Percentiles rank a stretch among this genome's conserved stretches.
phyloP scores from a whole-genome alignment of 2,329 filamentous ascomycete species.

The Aspergillus phoenicis region DNA sequence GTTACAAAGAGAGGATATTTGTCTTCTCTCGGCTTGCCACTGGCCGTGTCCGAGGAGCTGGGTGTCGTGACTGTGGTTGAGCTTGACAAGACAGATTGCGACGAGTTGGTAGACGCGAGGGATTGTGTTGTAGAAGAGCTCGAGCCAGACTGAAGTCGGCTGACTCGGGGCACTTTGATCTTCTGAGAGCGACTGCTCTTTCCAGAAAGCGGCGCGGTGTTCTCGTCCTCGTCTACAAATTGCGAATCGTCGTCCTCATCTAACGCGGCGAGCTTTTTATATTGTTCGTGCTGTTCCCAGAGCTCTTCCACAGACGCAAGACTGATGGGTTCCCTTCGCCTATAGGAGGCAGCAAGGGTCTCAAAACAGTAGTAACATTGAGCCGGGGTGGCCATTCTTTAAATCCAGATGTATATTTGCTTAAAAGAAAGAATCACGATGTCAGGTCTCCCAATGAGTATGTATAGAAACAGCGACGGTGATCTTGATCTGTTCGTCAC shows the following conservation, averaged over 20 bases:
- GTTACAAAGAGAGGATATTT: slow-evolving; percentile 86
- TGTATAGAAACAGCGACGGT: neutral
- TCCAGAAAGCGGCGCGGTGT: neutral
- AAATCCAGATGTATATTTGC: neutral
- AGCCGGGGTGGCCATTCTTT: slow-evolving; percentile 74
- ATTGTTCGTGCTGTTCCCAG: slow-evolving; percentile 59
- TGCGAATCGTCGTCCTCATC: slow-evolving; percentile 25
- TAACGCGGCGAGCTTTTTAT: slow-evolving; percentile 41
- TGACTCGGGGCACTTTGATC: slow-evolving; percentile 37
- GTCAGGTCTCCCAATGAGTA: neutral
- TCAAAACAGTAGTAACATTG: slow-evolving; percentile 97
- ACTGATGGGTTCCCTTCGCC: slow-evolving; percentile 66
- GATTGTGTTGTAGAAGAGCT: slow-evolving; percentile 45
- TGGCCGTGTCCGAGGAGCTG: slow-evolving; percentile 39
- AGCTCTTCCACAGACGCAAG: slow-evolving; percentile 71
- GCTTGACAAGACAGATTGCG: slow-evolving; percentile 46
- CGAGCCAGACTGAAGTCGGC: slow-evolving; percentile 43
- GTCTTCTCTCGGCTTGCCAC: slow-evolving; percentile 36
- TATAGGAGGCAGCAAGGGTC: slow-evolving; percentile 73
- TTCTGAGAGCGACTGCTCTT: slow-evolving; percentile 20
- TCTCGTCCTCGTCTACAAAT: slow-evolving; percentile 27
- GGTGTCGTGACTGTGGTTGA: slow-evolving; percentile 49
- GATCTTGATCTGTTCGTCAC: neutral
- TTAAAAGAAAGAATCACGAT: neutral
- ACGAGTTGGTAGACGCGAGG: slow-evolving; percentile 52